These are phyloP conservation scores for Arthrinium phaeospermum DNA, from an alignment of 2,329 filamentous ascomycete species.

Conservation along the genomic window DNA sequence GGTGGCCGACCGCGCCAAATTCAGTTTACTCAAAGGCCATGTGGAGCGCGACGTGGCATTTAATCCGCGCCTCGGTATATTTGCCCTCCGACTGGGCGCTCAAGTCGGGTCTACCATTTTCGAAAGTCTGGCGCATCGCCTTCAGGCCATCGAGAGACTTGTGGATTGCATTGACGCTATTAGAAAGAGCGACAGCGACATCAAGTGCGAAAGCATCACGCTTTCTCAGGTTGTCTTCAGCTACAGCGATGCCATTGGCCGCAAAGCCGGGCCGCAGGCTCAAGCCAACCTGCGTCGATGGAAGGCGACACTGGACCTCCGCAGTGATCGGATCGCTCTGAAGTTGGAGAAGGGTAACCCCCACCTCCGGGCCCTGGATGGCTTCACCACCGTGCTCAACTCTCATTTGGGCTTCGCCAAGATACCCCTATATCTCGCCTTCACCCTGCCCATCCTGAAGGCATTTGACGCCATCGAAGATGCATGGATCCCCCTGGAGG, in stretches of 20 bases:
- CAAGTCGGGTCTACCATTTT: conserved; percentile 65
- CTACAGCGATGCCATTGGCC: conserved; percentile 55
- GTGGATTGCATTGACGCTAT: conserved; percentile 73
- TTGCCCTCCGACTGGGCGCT: conserved; percentile 65
- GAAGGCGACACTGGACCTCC: conserved; percentile 65
- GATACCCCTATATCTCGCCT: conserved; percentile 60
- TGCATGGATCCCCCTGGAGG: conserved; percentile 51
- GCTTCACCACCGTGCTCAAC: conserved; percentile 58
- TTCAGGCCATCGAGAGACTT: conserved; percentile 72
- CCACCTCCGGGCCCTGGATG: conserved; percentile 66
- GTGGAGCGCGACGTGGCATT: conserved; percentile 69
- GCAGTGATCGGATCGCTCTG: conserved; percentile 59
- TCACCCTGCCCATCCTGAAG: conserved; percentile 69
- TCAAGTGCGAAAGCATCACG: conserved; percentile 64
- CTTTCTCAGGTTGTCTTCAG: conserved; percentile 70
- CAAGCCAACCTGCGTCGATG: conserved; percentile 42
- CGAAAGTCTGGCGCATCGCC: conserved; percentile 60
- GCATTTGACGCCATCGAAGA: conserved; percentile 66
- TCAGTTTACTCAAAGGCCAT: conserved; percentile 58
- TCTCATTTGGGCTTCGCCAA: conserved; percentile 53
- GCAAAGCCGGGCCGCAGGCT: not conserved
- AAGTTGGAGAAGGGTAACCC: conserved; percentile 68
- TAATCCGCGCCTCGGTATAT: conserved; percentile 62
- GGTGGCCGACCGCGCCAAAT: conserved; percentile 59
- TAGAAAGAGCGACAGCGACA: conserved; percentile 57